Base-by-base conservation (phyloP, 345 rosid genomes). In the Angophora floribunda region DNA sequence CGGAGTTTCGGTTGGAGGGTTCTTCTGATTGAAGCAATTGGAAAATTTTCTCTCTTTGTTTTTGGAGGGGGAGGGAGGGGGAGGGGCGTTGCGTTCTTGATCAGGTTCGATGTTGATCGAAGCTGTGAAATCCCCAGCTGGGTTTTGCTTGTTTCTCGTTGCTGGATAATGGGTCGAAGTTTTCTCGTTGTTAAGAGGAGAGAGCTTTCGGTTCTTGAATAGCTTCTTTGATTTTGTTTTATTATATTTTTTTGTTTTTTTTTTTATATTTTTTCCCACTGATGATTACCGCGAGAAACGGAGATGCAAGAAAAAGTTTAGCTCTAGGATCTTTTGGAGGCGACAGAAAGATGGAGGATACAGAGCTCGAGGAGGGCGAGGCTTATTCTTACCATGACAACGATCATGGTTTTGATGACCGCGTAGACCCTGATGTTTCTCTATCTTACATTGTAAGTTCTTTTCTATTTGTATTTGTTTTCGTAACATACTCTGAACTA, bases 311-410 rank as follows among this genome's bases (percentile, higher is more conserved):
- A 79, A 86, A 47, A 57, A 59, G 86, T 75, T 86, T 75, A 50
- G 88, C 47, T 55, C 86, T 61, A 15, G 55, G 86, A 45, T 85
- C 65, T 87, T 53, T 51, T 24, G 85, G 86, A 16, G 86, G 86
- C 17, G 79, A 59, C 53, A 12, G 79, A 21, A 78, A 59, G 67
- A 67, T 86, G 90, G 88, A 86, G 65, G 90, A 86, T 52, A 75
- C 82, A 55, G 90, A 89, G 88, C 90, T 86, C 53, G 90, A 89
- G 90, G 90, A 89, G 87, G 90, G 90, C 45, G 90, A 89, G 86
- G 90, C 90, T 49, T 89, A 80, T 80, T 47, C 82, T 21, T 86
- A 49, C 86, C 86, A 78, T 9, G 51, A 45, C 7, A 28, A 55
- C 36, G 51, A 17, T 67, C 88, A 57, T 26, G 88, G 52, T 55